Conservation (phyloP, 2,329 filamentous ascomycete species). For the Hymenoscyphus fraxineus region DNA sequence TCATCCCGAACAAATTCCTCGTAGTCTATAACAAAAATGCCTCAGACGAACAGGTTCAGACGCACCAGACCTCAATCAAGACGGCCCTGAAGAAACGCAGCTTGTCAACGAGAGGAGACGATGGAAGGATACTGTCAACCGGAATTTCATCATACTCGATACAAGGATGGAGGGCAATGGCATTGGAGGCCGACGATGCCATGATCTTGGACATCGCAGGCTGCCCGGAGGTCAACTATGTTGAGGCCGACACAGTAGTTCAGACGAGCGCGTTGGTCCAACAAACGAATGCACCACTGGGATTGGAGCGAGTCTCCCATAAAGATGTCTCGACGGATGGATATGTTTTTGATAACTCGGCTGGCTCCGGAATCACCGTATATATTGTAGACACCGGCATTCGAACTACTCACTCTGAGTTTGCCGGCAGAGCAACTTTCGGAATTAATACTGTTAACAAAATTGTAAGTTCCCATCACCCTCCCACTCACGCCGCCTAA, state of each 20-base stretch:
- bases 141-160: conserved; percentile 46
- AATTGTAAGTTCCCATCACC: conserved; percentile 2
- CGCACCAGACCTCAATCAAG: conserved; percentile 47
- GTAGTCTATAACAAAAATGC: conserved; percentile 59
- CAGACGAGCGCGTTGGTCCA: conserved; percentile 42
- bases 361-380: conserved; percentile 34
- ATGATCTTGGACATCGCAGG: conserved; percentile 48
- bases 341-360: conserved; percentile 34
- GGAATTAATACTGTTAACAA: conserved; percentile 34
- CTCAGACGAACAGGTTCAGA: conserved; percentile 45
- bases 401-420: conserved; percentile 35
- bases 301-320: conserved; percentile 34
- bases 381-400: conserved; percentile 40
- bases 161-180: conserved; percentile 49
- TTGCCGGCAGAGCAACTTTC: conserved; percentile 35
- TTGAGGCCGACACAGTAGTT: conserved; percentile 52
- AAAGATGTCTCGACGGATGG: conserved; percentile 18
- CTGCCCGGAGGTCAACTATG: conserved; percentile 44
- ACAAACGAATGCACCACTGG: conserved; percentile 49
- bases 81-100: conserved; percentile 53
- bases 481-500: no score
- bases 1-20: conserved; percentile 56
- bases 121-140: conserved; percentile 47
- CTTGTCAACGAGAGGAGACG: conserved; percentile 47
- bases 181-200: conserved; percentile 48